Conservation (phyloP, 2,329 filamentous ascomycete species). For the Pseudocercospora crystallina region DNA sequence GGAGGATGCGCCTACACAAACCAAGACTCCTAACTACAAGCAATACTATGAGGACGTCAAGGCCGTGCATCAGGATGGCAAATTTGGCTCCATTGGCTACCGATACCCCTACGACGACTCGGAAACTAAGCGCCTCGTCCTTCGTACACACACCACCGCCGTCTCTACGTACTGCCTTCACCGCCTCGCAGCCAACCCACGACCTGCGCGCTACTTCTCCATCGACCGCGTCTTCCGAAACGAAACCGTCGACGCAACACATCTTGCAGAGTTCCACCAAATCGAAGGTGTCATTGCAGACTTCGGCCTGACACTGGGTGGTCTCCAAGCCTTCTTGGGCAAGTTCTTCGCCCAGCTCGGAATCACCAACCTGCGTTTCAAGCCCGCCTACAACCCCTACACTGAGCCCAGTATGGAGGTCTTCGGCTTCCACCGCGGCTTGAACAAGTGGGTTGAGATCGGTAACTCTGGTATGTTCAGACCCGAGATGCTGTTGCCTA, state of each 20-base stretch:
- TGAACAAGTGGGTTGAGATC: constrained; percentile 92
- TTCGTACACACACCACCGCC: constrained; percentile 94
- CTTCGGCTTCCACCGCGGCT: constrained; percentile 87
- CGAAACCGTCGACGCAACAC: constrained; percentile 94
- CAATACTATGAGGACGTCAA: constrained; percentile 86
- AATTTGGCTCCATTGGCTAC: constrained; percentile 94
- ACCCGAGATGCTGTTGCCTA: constrained; percentile 92
- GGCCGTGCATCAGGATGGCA: constrained; percentile 84
- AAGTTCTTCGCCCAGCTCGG: constrained; percentile 97
- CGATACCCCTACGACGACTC: constrained; percentile 89
- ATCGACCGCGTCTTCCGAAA: constrained; percentile 99
- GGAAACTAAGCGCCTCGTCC: constrained; percentile 81
- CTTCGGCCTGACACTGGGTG: constrained; percentile 87
- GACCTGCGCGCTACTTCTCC: constrained; percentile 93
- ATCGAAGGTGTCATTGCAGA: constrained; percentile 98
- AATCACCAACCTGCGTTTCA: constrained; percentile 83
- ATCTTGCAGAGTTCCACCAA: constrained; percentile 97
- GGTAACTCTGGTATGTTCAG: constrained; percentile 99
- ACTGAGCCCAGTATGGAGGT: constrained; percentile 98
- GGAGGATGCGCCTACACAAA: constrained; percentile 40
- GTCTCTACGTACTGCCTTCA: constrained; percentile 88
- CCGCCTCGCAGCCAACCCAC: constrained; percentile 79
- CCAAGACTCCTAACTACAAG: constrained; percentile 63
- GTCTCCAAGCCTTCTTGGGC: constrained; percentile 90
- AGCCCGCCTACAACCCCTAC: constrained; percentile 94